Percentiles rank a stretch among this genome's conserved stretches.
Evolutionary conservation across 495 filamentous ascomycete genomes (phyloP).

Genomic region (Aspergillus panamensis): DNA sequence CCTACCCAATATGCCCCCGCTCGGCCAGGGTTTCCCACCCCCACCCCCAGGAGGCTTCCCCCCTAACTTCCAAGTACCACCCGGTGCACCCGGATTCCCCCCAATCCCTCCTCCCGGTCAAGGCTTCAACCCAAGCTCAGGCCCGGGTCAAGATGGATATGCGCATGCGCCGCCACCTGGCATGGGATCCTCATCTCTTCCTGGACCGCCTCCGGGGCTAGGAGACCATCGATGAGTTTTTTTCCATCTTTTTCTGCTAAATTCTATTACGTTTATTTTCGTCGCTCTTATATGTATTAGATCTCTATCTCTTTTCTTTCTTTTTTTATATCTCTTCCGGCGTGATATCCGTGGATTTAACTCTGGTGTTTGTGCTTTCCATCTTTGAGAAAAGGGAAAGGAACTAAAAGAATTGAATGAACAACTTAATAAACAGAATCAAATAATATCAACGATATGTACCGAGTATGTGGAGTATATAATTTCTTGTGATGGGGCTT

Average conservation of each 20-base stretch:
- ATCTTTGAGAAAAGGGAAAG: neutral
- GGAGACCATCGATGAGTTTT: constrained; percentile 20
- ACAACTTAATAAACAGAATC: neutral
- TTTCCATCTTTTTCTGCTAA: neutral
- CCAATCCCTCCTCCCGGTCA: constrained; percentile 27
- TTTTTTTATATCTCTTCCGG: constrained; percentile 2
- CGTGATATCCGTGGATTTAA: constrained; percentile 9
- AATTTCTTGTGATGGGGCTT: no score
- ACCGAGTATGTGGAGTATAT: no score
- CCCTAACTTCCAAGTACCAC: constrained; percentile 48
- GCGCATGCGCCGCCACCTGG: constrained; percentile 28
- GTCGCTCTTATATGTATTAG: neutral
- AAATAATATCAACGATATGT: no score
- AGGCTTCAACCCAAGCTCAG: constrained; percentile 27
- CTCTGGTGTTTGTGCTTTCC: constrained; percentile 1
- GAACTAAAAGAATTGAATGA: neutral
- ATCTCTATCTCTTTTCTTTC: neutral
- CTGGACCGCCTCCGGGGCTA: constrained; percentile 25
- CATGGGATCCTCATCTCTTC: constrained; percentile 12
- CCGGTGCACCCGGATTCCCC: constrained; percentile 32
- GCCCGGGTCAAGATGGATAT: constrained; percentile 32
- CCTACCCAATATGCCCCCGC: constrained; percentile 41
- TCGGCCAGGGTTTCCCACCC: constrained; percentile 53
- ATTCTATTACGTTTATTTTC: neutral
- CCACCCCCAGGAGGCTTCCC: constrained; percentile 60